phyloP scores from a whole-genome alignment of 139 green algal species.

The Edaphochlamys debaryana region DNA sequence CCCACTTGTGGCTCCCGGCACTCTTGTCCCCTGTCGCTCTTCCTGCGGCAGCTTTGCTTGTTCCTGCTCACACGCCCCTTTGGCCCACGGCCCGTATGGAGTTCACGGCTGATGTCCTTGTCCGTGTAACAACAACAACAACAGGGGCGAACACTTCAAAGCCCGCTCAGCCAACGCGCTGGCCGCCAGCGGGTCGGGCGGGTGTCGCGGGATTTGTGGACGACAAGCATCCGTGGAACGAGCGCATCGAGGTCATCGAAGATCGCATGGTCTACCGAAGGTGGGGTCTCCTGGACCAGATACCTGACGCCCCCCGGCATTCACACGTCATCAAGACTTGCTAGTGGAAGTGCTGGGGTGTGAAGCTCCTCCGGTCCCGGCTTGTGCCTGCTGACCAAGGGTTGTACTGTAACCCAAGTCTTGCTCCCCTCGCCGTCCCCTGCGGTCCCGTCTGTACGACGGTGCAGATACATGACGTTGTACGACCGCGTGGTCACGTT shows the following conservation, averaged over 20 bases:
- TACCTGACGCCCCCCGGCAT: too few species aligned
- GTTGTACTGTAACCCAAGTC: not conserved
- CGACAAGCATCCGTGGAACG: constrained; percentile 19
- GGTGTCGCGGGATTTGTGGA: not conserved
- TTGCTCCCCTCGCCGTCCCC: not conserved
- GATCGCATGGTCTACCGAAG: constrained; percentile 53
- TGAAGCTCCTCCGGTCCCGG: not conserved
- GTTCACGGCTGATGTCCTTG: too few species aligned
- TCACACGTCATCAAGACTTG: not conserved
- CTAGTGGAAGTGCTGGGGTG: too few species aligned
- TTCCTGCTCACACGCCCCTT: too few species aligned
- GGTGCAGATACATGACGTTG: constrained; percentile 68
- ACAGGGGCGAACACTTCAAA: too few species aligned
- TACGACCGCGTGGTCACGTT: constrained; percentile 72
- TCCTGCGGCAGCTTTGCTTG: too few species aligned
- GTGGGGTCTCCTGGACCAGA: not conserved
- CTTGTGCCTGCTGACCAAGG: not conserved
- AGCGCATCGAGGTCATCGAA: constrained; percentile 52
- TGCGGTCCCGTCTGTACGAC: not conserved
- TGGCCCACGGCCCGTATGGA: too few species aligned
- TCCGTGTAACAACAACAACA: too few species aligned
- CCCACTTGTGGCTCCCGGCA: too few species aligned
- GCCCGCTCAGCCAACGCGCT: too few species aligned
- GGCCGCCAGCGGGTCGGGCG: too few species aligned
- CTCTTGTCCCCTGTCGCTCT: too few species aligned